phyloP scores from a whole-genome alignment of 192 early-diverging fungal genomes.

The Oehlia diaphana region DNA sequence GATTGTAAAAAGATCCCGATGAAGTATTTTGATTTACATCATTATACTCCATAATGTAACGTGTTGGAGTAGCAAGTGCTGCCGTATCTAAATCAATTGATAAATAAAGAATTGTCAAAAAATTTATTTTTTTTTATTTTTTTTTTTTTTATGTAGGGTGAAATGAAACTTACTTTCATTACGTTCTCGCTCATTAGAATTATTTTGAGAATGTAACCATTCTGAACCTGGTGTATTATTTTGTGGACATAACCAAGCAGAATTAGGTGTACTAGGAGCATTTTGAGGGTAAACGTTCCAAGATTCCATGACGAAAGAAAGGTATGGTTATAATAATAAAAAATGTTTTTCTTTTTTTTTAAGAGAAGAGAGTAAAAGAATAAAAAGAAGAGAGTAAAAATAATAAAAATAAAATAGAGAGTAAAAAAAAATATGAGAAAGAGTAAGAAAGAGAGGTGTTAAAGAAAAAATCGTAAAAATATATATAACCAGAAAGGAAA shows the following conservation, averaged over 20 bases:
- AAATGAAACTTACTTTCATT: background rate
- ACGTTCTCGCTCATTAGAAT: background rate
- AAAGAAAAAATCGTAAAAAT: no score
- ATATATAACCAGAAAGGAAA: no score
- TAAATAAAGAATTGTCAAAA: no score
- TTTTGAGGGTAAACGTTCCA: background rate
- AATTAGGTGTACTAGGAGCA: background rate
- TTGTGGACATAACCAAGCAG: background rate
- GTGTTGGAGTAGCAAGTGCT: background rate
- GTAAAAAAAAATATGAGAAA: no score
- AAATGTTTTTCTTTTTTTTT: background rate
- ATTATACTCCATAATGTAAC: background rate
- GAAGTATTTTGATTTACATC: background rate
- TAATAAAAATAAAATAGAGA: no score
- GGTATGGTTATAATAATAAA: no score
- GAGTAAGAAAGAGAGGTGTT: no score
- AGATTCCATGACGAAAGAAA: background rate
- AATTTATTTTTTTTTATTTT: no score
- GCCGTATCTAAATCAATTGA: background rate
- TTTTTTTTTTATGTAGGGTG: no score
- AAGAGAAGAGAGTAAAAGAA: no score
- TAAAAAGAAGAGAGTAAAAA: no score
- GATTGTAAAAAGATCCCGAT: background rate
- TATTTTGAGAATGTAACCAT: background rate
- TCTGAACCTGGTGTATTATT: background rate